Evolutionary conservation across 345 rosid species (phyloP), one percentile per base, ranked within the genome.

Genomic region (Eucalyptus decipiens): DNA sequence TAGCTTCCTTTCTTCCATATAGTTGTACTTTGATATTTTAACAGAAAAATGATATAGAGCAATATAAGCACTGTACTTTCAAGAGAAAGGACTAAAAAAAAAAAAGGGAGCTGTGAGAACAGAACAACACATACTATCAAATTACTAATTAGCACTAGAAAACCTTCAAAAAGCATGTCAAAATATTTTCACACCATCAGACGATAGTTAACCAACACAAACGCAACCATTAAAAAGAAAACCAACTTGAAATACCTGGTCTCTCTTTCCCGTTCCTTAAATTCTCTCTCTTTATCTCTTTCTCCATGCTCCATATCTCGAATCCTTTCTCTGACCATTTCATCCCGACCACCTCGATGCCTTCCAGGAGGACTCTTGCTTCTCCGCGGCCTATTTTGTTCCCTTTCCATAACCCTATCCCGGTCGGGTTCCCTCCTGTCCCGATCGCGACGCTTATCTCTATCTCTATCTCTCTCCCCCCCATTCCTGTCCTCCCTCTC

Each of bases 241-340:
- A 76, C 45, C 12, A 37, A 37, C 28, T 37, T 37, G 83, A 48
- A 81, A 60, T 93, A 98, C 99, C 99, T 97, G 97, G 85, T 95
- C 88, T 95, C 98, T 94, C 95, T 94, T 43, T 95, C 98, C 8
- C 94, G 95, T 69, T 95, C 97, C 91, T 92, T 93, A 60, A 90
- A 50, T 45, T 93, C 97, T 92, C 92, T 94, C 91, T 94, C 98
- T 88, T 88, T 94, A 86, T 93, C 93, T 90, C 91, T 95, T 91
- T 90, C 96, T 90, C 90, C 94, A 76, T 37, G 83, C 87, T 95
- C 99, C 91, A 87, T 90, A 88, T 95, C 98, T 88, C 92, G 93
- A 89, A 94, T 94, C 90, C 62, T 94, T 83, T 93, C 95, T 92
- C 91, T 89, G 34, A 88, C 92, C 87, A 67, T 91, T 69, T 93